Conservation (phyloP, 345 rosid genomes). For the Eucalyptus pauciflora region DNA sequence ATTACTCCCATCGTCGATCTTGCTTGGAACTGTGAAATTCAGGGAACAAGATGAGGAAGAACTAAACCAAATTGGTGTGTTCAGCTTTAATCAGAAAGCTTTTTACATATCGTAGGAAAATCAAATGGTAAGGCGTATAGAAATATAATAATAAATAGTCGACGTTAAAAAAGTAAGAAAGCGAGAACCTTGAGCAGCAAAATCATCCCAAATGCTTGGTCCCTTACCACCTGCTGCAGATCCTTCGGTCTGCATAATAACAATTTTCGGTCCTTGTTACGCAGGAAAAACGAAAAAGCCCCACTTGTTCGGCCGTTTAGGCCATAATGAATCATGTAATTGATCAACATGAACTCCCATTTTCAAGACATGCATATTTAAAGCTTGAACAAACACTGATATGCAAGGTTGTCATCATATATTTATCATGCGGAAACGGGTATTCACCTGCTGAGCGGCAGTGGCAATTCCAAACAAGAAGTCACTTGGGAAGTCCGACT, state of each 20-base stretch:
- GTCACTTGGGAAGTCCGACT: slow-evolving; percentile 18
- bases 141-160: not conserved
- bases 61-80: too few relatives aligned
- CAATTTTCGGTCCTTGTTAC: not conserved
- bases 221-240: slow-evolving; percentile 12
- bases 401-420: too few relatives aligned
- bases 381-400: not conserved
- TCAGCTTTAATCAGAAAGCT: not conserved
- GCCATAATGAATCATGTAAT: not conserved
- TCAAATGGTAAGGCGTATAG: not conserved
- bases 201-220: slow-evolving; percentile 20
- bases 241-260: slow-evolving; percentile 19
- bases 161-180: not conserved
- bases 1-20: not conserved
- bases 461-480: slow-evolving; percentile 27
- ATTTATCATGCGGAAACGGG: not conserved
- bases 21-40: not conserved
- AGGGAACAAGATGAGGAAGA: not conserved
- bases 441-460: slow-evolving; percentile 27
- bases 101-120: not conserved
- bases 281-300: not conserved
- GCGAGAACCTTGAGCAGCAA: not conserved
- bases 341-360: not conserved
- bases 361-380: not conserved
- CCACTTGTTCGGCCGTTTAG: not conserved